Conservation (phyloP, 192 early-diverging fungal genomes). For the Pilobolus umbonatus region DNA sequence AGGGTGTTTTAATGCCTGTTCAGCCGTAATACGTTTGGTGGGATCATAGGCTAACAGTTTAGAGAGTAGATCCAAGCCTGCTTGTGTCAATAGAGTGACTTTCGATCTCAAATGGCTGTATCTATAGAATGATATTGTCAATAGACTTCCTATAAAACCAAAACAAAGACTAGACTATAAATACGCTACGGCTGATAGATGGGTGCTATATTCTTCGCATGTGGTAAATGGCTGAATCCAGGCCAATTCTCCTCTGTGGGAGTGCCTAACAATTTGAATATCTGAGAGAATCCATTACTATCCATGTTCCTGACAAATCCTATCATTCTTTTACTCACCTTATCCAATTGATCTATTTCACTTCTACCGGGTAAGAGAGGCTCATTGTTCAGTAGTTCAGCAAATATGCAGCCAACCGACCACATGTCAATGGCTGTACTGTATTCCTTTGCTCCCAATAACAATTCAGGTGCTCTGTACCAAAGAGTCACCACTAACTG, state of each 20-base stretch:
- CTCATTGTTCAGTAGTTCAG: constrained; percentile 80
- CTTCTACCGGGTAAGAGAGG: constrained; percentile 78
- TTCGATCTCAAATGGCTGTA: constrained; percentile 43
- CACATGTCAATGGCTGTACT: constrained; percentile 78
- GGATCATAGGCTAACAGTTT: constrained; percentile 83
- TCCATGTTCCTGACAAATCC: background rate
- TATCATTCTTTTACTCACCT: constrained; percentile 32
- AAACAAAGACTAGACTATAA: background rate
- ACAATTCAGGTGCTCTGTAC: constrained; percentile 66
- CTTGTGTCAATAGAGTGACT: constrained; percentile 61
- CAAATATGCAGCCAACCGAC: constrained; percentile 97
- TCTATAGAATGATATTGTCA: constrained; percentile 3
- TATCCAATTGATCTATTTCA: constrained; percentile 74
- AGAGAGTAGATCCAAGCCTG: constrained; percentile 74
- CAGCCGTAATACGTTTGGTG: constrained; percentile 78
- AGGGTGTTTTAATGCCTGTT: constrained; percentile 85
- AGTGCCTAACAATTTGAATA: constrained; percentile 85
- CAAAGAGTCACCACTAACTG: constrained; percentile 66
- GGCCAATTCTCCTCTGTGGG: constrained; percentile 79
- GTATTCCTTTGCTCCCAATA: constrained; percentile 58
- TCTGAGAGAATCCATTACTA: constrained; percentile 36
- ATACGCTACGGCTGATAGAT: constrained; percentile 54
- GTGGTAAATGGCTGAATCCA: constrained; percentile 57
- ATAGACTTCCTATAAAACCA: background rate
- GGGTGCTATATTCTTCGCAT: constrained; percentile 72